Evolutionary conservation across 257 asterid species (phyloP).

Genomic region (Solanum dulcamara): DNA sequence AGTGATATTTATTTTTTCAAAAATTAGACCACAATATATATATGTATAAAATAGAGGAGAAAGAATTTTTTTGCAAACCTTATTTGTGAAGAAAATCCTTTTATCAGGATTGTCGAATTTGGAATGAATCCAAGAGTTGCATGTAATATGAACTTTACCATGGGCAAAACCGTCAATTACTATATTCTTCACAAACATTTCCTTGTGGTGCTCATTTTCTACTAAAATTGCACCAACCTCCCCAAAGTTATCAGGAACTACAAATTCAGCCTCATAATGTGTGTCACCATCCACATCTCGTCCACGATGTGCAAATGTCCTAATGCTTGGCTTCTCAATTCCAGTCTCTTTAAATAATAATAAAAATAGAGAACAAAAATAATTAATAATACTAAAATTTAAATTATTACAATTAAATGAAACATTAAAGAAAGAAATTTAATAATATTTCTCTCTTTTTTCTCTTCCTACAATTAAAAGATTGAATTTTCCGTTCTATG

Average conservation of each 20-base stretch:
- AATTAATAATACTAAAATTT: background rate
- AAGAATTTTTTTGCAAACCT: conserved; percentile 24
- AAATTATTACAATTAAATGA: too few species aligned
- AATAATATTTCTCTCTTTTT: too few species aligned
- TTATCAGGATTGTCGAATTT: conserved; percentile 17
- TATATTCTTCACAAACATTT: conserved; percentile 37
- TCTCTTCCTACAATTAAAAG: too few species aligned
- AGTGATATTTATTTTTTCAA: fast-evolving
- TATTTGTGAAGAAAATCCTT: conserved; percentile 46
- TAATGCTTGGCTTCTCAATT: conserved; percentile 18
- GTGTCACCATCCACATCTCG: background rate
- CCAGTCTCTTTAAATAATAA: conserved; percentile 21
- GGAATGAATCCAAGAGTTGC: conserved; percentile 65
- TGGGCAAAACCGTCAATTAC: conserved; percentile 21
- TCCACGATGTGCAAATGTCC: conserved; percentile 21
- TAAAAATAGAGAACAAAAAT: background rate
- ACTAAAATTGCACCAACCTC: conserved; percentile 49
- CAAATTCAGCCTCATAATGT: conserved; percentile 27
- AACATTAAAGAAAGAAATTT: background rate
- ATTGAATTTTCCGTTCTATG: too few species aligned
- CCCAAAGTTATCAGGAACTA: conserved; percentile 42
- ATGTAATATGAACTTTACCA: conserved; percentile 15
- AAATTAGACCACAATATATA: background rate
- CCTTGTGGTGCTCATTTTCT: conserved; percentile 54
- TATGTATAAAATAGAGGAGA: background rate